Evolutionary conservation across 495 filamentous ascomycete species (phyloP).

Genomic region (Friedmanniomyces endolithicus): DNA sequence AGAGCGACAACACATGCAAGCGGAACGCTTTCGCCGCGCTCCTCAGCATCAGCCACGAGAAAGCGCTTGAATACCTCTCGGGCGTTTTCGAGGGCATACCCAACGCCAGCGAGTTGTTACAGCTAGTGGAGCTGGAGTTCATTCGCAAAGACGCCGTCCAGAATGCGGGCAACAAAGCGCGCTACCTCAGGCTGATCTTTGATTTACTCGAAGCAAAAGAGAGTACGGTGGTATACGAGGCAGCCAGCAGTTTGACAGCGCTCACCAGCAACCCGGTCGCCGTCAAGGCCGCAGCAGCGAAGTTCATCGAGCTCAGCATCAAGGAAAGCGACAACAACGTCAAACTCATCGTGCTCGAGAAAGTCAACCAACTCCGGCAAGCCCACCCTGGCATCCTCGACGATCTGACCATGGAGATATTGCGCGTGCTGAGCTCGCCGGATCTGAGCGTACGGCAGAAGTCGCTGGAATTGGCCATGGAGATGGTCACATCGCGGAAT

Average conservation of each 20-base stretch:
- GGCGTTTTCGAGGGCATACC: constrained; percentile 88
- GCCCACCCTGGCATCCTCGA: constrained; percentile 90
- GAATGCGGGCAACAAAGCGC: constrained; percentile 86
- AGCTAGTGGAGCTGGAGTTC: constrained; percentile 89
- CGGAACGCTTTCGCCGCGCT: constrained; percentile 93
- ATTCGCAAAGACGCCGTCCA: constrained; percentile 95
- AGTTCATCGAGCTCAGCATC: constrained; percentile 93
- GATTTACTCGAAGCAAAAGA: constrained; percentile 88
- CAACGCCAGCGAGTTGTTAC: constrained; percentile 86
- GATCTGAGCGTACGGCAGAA: constrained; percentile 95
- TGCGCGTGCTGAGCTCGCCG: constrained; percentile 89
- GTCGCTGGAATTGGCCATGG: constrained; percentile 78
- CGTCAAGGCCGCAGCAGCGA: constrained; percentile 88
- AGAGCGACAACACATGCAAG: constrained; percentile 94
- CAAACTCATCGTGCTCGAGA: constrained; percentile 92
- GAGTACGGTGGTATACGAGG: constrained; percentile 94
- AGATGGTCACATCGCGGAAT: constrained; percentile 98
- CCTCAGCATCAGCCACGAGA: constrained; percentile 81
- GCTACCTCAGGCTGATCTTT: constrained; percentile 89
- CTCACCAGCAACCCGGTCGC: constrained; percentile 94
- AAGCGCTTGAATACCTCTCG: constrained; percentile 77
- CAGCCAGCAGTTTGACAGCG: constrained; percentile 90
- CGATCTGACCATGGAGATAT: constrained; percentile 94
- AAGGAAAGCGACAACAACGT: constrained; percentile 98
- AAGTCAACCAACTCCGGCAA: constrained; percentile 79